Evolutionary conservation across 306 rosid genomes (phyloP).

Genomic region (Abrus pulchellus): DNA sequence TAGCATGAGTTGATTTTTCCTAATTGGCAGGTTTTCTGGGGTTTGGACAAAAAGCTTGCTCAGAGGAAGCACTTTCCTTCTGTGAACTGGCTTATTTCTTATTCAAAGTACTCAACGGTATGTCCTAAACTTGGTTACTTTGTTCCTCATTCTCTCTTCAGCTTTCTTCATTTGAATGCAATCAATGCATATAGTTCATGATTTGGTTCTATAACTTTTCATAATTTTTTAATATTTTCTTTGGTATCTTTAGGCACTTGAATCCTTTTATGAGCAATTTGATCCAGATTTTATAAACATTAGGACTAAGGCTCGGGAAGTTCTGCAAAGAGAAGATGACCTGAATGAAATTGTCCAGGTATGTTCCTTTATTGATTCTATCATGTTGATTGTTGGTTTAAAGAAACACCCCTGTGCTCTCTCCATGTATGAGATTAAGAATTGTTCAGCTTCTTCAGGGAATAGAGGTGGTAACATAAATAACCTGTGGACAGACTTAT

Average conservation of each 20-base stretch:
- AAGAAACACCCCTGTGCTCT: slow-evolving; percentile 4
- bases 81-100: slow-evolving; percentile 99
- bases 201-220: slow-evolving; percentile 3
- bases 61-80: slow-evolving; percentile 99
- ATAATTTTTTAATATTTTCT: slow-evolving; percentile 2
- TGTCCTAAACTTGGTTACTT: slow-evolving; percentile 49
- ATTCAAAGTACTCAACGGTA: slow-evolving; percentile 93
- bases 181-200: slow-evolving; percentile 34
- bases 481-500: slow-evolving; percentile 27
- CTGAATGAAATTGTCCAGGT: slow-evolving; percentile 99
- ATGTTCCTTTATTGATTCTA: slow-evolving; percentile 41
- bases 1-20: slow-evolving; percentile 26
- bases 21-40: slow-evolving; percentile 93
- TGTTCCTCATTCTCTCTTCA: slow-evolving; percentile 26
- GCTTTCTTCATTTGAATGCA: slow-evolving; percentile 37
- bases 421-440: slow-evolving; percentile 45
- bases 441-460: slow-evolving; percentile 35
- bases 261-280: slow-evolving; percentile 90
- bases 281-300: slow-evolving; percentile 97
- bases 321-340: slow-evolving; percentile 98
- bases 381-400: slow-evolving; percentile 36
- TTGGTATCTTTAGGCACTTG: slow-evolving; percentile 77
- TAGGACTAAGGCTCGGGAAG: slow-evolving; percentile 99
- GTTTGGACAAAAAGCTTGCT: slow-evolving; percentile 98
- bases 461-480: slow-evolving; percentile 26